Evolutionary conservation across 1,139 yeast species (phyloP).

Genomic region (Zygosaccharomyces pseudobailii): DNA sequence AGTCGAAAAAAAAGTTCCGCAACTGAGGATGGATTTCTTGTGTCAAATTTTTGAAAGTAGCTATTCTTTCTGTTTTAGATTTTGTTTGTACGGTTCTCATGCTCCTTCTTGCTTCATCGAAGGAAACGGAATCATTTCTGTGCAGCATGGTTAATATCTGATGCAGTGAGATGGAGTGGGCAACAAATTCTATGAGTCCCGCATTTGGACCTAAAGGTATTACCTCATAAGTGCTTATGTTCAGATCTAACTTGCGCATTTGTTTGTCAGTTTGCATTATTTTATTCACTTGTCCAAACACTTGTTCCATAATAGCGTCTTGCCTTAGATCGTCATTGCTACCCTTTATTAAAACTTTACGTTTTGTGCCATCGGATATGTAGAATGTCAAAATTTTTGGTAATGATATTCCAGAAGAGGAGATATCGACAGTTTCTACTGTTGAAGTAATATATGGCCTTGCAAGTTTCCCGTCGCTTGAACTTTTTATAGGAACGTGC

Average conservation of each 20-base stretch:
- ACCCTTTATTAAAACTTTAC: slow-evolving; percentile 66
- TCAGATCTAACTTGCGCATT: slow-evolving; percentile 52
- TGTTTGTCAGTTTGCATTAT: slow-evolving; percentile 55
- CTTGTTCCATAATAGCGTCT: slow-evolving; percentile 97
- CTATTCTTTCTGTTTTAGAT: slow-evolving; percentile 43
- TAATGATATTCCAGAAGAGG: slow-evolving; percentile 76
- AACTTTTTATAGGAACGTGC: slow-evolving; percentile 39
- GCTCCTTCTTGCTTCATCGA: slow-evolving; percentile 55
- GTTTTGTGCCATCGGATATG: slow-evolving; percentile 53
- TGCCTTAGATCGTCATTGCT: slow-evolving; percentile 91
- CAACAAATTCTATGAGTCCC: slow-evolving; percentile 88
- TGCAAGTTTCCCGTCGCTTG: slow-evolving; percentile 37
- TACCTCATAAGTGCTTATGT: slow-evolving; percentile 80
- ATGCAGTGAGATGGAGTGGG: slow-evolving; percentile 64
- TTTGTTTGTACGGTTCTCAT: slow-evolving; percentile 58
- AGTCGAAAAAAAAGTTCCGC: slow-evolving; percentile 62
- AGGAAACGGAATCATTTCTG: slow-evolving; percentile 43
- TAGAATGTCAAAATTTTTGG: slow-evolving; percentile 68
- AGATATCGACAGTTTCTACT: slow-evolving; percentile 48
- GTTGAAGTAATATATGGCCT: slow-evolving; percentile 48
- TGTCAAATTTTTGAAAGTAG: slow-evolving; percentile 49
- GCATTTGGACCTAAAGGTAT: slow-evolving; percentile 84
- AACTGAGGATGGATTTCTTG: slow-evolving; percentile 59
- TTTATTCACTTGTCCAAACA: slow-evolving; percentile 79
- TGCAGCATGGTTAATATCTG: slow-evolving; percentile 65